phyloP scores from a whole-genome alignment of 306 rosid genomes.

The Gastrolobium villosum region DNA sequence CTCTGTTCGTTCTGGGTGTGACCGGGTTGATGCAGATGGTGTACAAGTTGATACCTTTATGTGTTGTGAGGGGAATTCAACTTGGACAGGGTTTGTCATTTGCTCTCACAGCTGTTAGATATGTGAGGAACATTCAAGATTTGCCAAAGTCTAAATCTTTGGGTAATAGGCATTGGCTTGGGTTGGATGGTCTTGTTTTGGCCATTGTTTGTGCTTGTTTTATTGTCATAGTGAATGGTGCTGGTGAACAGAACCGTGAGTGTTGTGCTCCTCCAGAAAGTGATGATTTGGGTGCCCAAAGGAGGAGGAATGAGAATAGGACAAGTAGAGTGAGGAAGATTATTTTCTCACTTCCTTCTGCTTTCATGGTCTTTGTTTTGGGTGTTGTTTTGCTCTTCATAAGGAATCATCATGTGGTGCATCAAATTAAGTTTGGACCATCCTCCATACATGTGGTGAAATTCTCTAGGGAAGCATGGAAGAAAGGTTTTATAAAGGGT shows the following conservation, averaged over 20 bases:
- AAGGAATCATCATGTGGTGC: conserved; percentile 40
- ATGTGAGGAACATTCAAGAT: conserved; percentile 41
- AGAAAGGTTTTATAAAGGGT: conserved; percentile 46
- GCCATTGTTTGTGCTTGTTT: conserved; percentile 47
- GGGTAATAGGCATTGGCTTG: conserved; percentile 45
- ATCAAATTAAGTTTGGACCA: conserved; percentile 47
- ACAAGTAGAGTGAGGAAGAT: conserved; percentile 31
- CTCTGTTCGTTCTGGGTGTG: conserved; percentile 36
- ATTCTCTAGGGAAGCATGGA: conserved; percentile 44
- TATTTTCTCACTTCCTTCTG: conserved; percentile 52
- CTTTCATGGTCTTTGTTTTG: conserved; percentile 45
- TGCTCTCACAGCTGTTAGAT: conserved; percentile 45
- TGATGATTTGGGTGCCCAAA: conserved; percentile 25
- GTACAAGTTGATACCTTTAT: conserved; percentile 43
- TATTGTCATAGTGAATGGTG: conserved; percentile 48
- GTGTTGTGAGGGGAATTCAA: conserved; percentile 54
- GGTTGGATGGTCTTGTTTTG: conserved; percentile 49
- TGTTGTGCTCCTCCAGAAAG: conserved; percentile 26
- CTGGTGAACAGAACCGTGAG: conserved; percentile 37
- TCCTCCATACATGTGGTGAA: conserved; percentile 42
- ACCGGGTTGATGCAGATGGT: conserved; percentile 46
- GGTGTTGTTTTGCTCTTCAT: conserved; percentile 46
- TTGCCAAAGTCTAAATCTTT: conserved; percentile 46
- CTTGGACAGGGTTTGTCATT: conserved; percentile 50
- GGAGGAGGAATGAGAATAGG: not conserved